A percentile compares a stretch with the other conserved stretches of the same genome.
These are phyloP conservation scores for Mycena metata DNA, from an alignment of 768 basidiomycete species.

Conservation along the genomic window DNA sequence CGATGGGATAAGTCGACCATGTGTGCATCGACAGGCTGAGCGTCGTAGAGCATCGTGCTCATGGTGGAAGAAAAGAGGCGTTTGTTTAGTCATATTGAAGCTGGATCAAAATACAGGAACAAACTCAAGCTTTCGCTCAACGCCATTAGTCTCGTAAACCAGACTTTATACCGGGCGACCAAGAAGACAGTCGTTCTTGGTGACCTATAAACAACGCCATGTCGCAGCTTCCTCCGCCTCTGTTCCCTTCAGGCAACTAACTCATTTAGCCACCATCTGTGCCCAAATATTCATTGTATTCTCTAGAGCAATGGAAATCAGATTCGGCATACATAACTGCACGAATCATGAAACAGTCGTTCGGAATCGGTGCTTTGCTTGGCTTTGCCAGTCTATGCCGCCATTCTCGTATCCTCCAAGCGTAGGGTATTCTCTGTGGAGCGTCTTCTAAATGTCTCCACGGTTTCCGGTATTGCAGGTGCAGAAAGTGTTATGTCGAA, in stretches of 20 bases:
- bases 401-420: constrained; percentile 11
- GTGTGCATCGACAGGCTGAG: constrained; percentile 47
- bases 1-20: constrained; percentile 73
- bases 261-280: neutral
- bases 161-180: too few species aligned
- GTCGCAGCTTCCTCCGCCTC: constrained; percentile 21
- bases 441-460: constrained; percentile 31
- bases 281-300: neutral
- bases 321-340: constrained; percentile 25
- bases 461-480: constrained; percentile 31
- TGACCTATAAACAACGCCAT: too few species aligned
- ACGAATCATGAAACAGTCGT: constrained; percentile 16
- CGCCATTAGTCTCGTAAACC: too few species aligned
- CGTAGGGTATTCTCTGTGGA: constrained; percentile 27
- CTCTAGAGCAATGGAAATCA: constrained; percentile 25
- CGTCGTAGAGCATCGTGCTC: constrained; percentile 65
- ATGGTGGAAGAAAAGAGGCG: constrained; percentile 45
- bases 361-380: constrained; percentile 16
- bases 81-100: too few species aligned
- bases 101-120: too few species aligned
- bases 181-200: too few species aligned
- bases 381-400: constrained; percentile 30
- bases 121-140: neutral
- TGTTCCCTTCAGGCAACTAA: constrained; percentile 28
- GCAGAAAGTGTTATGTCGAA: neutral